These are phyloP conservation scores for Candida xiaguanensis DNA, from an alignment of 805 yeast species.

Conservation along the genomic window DNA sequence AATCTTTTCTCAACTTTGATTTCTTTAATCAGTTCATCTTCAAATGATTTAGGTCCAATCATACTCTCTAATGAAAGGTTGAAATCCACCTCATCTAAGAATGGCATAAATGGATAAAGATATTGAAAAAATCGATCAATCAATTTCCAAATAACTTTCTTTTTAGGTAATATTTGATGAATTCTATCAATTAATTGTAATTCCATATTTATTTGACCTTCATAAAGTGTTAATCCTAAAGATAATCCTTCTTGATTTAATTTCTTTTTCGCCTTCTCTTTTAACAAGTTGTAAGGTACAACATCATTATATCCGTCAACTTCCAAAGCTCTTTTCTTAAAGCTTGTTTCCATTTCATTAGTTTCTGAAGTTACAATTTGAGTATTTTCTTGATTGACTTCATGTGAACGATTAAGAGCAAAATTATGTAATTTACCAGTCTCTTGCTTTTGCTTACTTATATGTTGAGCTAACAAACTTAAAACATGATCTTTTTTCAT, in stretches of 20 bases:
- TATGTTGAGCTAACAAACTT: constrained; percentile 30
- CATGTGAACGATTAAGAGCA: constrained; percentile 18
- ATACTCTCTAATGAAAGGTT: constrained; percentile 23
- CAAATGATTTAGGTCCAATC: constrained; percentile 28
- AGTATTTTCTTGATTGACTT: constrained; percentile 21
- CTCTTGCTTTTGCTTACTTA: constrained; percentile 17
- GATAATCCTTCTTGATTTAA: constrained; percentile 19
- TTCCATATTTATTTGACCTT: constrained; percentile 27
- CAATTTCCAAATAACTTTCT: constrained; percentile 36
- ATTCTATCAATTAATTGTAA: constrained; percentile 31
- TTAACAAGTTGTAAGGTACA: constrained; percentile 26
- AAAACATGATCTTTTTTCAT: constrained; percentile 33
- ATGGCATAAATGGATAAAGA: constrained; percentile 49
- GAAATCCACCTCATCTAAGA: constrained; percentile 37
- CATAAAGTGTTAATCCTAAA: constrained; percentile 31
- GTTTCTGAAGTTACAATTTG: constrained; percentile 16
- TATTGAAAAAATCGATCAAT: constrained; percentile 39
- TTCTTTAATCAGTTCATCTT: constrained; percentile 20
- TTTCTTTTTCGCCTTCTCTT: constrained; percentile 12
- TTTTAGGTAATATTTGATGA: constrained; percentile 35
- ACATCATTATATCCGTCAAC: constrained; percentile 32
- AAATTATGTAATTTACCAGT: constrained; percentile 15
- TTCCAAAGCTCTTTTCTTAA: constrained; percentile 28
- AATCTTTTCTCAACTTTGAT: constrained; percentile 33
- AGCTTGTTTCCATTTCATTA: constrained; percentile 19